These are phyloP conservation scores for Wallacemonas sp. DNA, from an alignment of 208 protist genomes.

Conservation along the genomic window DNA sequence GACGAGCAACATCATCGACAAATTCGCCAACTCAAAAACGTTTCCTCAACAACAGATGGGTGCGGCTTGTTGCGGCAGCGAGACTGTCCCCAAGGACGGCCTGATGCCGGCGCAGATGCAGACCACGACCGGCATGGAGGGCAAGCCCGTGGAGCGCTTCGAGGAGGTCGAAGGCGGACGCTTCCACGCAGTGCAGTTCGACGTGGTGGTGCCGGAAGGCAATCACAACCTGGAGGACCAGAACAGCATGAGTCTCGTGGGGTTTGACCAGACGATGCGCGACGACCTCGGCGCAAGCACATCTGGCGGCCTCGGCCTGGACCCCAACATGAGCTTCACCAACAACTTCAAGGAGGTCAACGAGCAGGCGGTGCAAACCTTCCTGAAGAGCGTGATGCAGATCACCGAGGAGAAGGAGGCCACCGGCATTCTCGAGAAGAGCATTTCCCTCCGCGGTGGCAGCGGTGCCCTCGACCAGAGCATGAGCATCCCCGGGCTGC, in stretches of 20 bases:
- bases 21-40: not conserved
- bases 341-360: constrained; percentile 73
- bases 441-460: constrained; percentile 22
- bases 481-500: constrained; percentile 1
- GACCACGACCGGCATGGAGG: constrained; percentile 11
- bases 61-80: constrained; percentile 13
- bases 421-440: constrained; percentile 50
- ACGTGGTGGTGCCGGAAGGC: constrained; percentile 45
- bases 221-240: not conserved
- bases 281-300: constrained; percentile 35
- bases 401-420: constrained; percentile 29
- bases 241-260: constrained; percentile 29
- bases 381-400: constrained; percentile 55
- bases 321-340: constrained; percentile 69
- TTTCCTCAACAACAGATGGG: constrained; percentile 8
- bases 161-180: constrained; percentile 11
- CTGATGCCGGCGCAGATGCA: constrained; percentile 10
- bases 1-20: not conserved
- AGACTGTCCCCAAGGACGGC: not conserved
- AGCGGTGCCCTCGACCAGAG: not conserved
- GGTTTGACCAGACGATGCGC: constrained; percentile 56
- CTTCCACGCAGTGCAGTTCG: constrained; percentile 52
- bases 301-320: constrained; percentile 18
- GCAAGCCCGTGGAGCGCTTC: constrained; percentile 21
- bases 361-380: constrained; percentile 41